Percentiles rank a stretch among this genome's conserved stretches.
Conservation (phyloP, 768 basidiomycete species). For the Artomyces pyxidatus region DNA sequence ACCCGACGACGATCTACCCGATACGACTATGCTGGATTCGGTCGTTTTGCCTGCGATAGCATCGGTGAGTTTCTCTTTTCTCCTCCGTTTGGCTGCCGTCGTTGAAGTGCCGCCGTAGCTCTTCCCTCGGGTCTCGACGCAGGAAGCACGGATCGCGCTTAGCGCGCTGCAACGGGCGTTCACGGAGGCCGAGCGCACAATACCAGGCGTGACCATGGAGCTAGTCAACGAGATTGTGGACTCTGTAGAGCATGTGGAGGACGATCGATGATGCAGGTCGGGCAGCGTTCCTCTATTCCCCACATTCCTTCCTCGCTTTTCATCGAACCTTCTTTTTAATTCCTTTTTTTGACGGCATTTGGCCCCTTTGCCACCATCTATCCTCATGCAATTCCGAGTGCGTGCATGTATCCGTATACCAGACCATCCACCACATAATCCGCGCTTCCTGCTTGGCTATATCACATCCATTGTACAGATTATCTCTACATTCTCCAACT, state of each 20-base stretch:
- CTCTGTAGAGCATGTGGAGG: conserved; percentile 85
- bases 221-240: conserved; percentile 92
- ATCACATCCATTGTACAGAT: conserved; percentile 1
- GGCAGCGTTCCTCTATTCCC: neutral
- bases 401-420: conserved; percentile 6
- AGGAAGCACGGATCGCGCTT: conserved; percentile 81
- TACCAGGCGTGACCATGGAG: conserved; percentile 91
- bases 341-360: neutral
- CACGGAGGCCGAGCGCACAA: conserved; percentile 89
- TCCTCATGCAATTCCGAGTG: conserved; percentile 1
- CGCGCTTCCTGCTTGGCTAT: neutral
- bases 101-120: conserved; percentile 42
- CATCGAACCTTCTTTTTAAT: neutral
- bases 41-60: conserved; percentile 95
- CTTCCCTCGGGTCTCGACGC: conserved; percentile 87
- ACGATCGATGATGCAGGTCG: conserved; percentile 39
- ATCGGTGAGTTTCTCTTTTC: conserved; percentile 51
- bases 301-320: neutral
- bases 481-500: conserved; percentile 10
- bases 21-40: conserved; percentile 91
- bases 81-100: neutral
- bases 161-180: conserved; percentile 86
- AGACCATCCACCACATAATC: neutral
- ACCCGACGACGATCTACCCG: conserved; percentile 48
- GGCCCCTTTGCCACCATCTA: conserved; percentile 13